Evolutionary conservation across 129 eudicot species (phyloP), one percentile per base, ranked within the genome.

Genomic region (Tagetes erecta): DNA sequence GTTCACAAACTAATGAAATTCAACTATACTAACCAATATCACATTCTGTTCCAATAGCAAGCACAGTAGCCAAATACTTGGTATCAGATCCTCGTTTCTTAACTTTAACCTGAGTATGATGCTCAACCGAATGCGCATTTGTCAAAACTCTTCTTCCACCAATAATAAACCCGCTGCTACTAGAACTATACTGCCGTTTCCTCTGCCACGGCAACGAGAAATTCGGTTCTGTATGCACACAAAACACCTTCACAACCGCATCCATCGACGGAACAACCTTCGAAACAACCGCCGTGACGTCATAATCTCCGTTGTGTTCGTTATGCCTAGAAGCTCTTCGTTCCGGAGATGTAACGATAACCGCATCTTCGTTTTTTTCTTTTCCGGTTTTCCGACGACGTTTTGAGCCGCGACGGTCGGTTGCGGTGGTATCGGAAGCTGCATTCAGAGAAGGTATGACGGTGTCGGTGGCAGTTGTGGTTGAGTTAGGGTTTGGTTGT

Each of bases 81-180:
- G 81, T 80, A 83, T 86, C 90, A 6, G 87, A 86, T 1, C 87
- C 87, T 0, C 90, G 76, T 50, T 86, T 83, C 81, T 86, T 86
- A 2, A 83, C 76, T 76, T 86, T 83, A 14, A 86, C 87, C 77
- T 86, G 87, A 2, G 90, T 86, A 64, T 80, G 74, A 86, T 86
- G 87, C 87, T 86, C 85, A 8, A 86, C 87, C 0, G 87, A 86
- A 59, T 86, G 87, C 0, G 90, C 90, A 83, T 86, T 86, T 1
- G 89, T 85, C 72, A 86, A 80, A n/a, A 85, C 84, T 68, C 86
- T 76, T 13, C 84, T 58, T 1, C 83, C 89, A 37, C 83, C 86
- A 1, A 85, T 76, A 0, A 85, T 70, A 76, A 85, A 85, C 20
- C 89, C 89, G 14, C 89, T 82, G 14, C 86, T 85, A 76, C 86